Base-by-base conservation (phyloP, 495 filamentous ascomycete species). In the Penicillium salamii region DNA sequence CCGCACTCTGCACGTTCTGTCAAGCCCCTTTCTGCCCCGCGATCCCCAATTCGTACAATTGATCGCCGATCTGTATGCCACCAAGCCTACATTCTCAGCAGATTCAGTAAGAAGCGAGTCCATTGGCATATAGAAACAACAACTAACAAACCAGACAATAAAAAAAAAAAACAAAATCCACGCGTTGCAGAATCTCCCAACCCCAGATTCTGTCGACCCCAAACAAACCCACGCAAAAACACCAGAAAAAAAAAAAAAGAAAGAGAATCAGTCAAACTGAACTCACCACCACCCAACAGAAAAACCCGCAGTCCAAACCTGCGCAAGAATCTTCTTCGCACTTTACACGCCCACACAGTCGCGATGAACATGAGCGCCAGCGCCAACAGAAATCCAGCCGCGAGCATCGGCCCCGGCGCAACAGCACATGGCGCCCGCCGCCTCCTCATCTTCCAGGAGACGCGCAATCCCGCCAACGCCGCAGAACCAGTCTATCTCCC, bases 361-460 rank as follows among this genome's bases (percentile, higher is more conserved):
- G 14, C 42, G 20, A 46, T 46, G 42, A 46, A 33, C 18, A 38
- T 31, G 24, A 48, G 46, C 35, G 36, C 26, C 29, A 31, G 26
- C 44, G 24, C 35, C 17, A 32, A 14, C 34, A 20, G 18, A 26
- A 31, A 35, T 15, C 2, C 26, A 13, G n/a, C 3, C 42, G 14
- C 13, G 38, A 33, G 13, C 26, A 18, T 14, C 13, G 9, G 32
- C 28, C 39, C 36, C 31, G 15, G 35, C 17, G 33, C 15, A 8
- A 7, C 21, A 18, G 24, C 31, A 15, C 40, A 50, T 2, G 48
- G 50, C 3, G 15, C 55, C 6, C 62, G 62, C 46, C 69, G 66
- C 36, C 66, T 70, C 20, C 55, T 72, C 43, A 65, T 71, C 49
- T 69, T 70, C 58, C 69, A 71, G 39, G 66, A 70, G 31, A 50